These are phyloP conservation scores for Leishmania turanica DNA, from an alignment of 208 protist genomes.

Conservation along the genomic window DNA sequence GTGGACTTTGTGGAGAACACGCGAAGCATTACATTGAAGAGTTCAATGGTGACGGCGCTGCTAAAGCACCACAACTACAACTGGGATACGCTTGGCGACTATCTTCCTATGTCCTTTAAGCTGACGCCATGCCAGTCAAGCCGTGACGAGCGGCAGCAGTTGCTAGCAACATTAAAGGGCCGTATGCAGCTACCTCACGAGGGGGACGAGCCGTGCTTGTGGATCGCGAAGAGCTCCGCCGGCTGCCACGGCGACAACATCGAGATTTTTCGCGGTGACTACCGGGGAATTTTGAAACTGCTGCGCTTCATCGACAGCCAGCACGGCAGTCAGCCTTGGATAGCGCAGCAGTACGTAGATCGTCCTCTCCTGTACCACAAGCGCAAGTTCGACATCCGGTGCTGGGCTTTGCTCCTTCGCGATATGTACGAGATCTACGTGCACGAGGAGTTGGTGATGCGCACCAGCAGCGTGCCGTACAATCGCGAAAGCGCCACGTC, in stretches of 20 bases:
- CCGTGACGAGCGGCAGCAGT: slow-evolving; percentile 51
- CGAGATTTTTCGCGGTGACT: slow-evolving; percentile 69
- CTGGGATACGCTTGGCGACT: slow-evolving; percentile 55
- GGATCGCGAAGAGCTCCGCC: slow-evolving; percentile 83
- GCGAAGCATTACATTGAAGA: slow-evolving; percentile 78
- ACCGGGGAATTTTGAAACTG: slow-evolving; percentile 41
- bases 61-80: slow-evolving; percentile 59
- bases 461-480: slow-evolving; percentile 76
- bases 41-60: slow-evolving; percentile 79
- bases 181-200: background rate
- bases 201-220: slow-evolving; percentile 31
- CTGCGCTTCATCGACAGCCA: slow-evolving; percentile 45
- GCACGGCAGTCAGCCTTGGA: slow-evolving; percentile 41
- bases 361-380: slow-evolving; percentile 80
- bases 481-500: slow-evolving; percentile 50
- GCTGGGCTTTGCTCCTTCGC: slow-evolving; percentile 72
- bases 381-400: slow-evolving; percentile 92
- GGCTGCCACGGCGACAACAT: slow-evolving; percentile 82
- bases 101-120: slow-evolving; percentile 70
- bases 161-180: slow-evolving; percentile 38
- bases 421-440: slow-evolving; percentile 75
- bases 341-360: slow-evolving; percentile 88
- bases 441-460: slow-evolving; percentile 82
- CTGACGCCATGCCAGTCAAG: slow-evolving; percentile 46
- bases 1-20: slow-evolving; percentile 75